Conservation (phyloP, 1,284 basidiomycete species). For the Marasmius tenuissimus region DNA sequence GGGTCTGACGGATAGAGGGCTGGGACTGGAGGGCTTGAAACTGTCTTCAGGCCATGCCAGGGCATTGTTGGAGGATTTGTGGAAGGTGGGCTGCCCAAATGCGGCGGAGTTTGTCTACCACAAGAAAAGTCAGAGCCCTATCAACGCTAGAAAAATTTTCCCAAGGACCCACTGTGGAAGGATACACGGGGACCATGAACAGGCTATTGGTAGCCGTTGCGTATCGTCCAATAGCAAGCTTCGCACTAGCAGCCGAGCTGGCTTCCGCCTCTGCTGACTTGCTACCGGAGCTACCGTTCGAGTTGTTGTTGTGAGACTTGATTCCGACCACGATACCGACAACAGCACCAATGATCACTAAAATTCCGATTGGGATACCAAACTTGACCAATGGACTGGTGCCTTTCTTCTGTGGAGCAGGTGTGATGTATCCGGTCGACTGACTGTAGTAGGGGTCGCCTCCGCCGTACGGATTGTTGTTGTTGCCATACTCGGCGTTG, state of each 20-base stretch:
- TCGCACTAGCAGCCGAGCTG: slow-evolving; percentile 57
- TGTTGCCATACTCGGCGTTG: neutral
- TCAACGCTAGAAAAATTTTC: neutral
- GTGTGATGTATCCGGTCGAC: slow-evolving; percentile 66
- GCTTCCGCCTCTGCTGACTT: slow-evolving; percentile 17
- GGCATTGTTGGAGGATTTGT: slow-evolving; percentile 45
- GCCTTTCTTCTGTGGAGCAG: slow-evolving; percentile 45
- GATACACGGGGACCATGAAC: slow-evolving; percentile 85
- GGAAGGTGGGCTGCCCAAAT: slow-evolving; percentile 75
- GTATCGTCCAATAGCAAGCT: slow-evolving; percentile 62
- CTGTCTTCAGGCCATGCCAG: slow-evolving; percentile 78
- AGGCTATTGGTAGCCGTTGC: slow-evolving; percentile 75
- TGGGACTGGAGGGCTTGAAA: slow-evolving; percentile 63
- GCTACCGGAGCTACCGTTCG: slow-evolving; percentile 15
- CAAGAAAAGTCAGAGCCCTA: neutral
- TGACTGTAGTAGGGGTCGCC: slow-evolving; percentile 66
- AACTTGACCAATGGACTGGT: slow-evolving; percentile 63
- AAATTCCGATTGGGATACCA: slow-evolving; percentile 61
- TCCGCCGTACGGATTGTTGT: slow-evolving; percentile 42
- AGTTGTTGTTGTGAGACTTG: slow-evolving; percentile 41
- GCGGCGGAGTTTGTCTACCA: slow-evolving; percentile 77
- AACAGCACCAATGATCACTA: slow-evolving; percentile 75
- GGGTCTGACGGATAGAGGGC: slow-evolving; percentile 61
- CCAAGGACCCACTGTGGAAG: slow-evolving; percentile 69
- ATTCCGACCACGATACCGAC: slow-evolving; percentile 78